A percentile compares a stretch with the other conserved stretches of the same genome.
Conservation (phyloP, 2,329 filamentous ascomycete species). For the Colletotrichum orbiculare region DNA sequence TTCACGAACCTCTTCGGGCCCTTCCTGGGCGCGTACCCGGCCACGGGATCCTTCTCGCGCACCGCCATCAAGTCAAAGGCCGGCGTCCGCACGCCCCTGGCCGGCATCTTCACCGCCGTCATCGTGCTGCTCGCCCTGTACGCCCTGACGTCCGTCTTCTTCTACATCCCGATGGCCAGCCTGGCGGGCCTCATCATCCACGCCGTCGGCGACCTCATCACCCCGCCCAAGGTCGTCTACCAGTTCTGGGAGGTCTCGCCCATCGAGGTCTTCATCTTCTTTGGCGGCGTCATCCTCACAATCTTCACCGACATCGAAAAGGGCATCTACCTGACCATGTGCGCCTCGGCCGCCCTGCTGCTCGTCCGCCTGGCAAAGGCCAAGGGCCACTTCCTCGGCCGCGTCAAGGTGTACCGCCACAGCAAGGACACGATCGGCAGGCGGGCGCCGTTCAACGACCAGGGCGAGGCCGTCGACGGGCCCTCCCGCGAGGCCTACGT, state of each 20-base stretch:
- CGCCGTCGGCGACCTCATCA: conserved; percentile 81
- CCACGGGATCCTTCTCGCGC: conserved; percentile 64
- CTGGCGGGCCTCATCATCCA: conserved; percentile 85
- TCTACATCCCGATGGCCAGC: conserved; percentile 79
- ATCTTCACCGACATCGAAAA: conserved; percentile 62
- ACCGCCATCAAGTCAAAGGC: conserved; percentile 89
- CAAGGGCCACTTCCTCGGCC: conserved; percentile 59
- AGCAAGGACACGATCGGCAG: conserved; percentile 36
- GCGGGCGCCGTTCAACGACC: conserved; percentile 36
- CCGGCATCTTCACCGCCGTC: conserved; percentile 80
- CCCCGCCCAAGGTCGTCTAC: conserved; percentile 78
- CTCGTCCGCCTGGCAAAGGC: conserved; percentile 59
- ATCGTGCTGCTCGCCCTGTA: conserved; percentile 84
- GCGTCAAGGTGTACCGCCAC: conserved; percentile 42
- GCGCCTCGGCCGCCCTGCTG: conserved; percentile 54
- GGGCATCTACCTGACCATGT: conserved; percentile 61
- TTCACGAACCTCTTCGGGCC: conserved; percentile 80
- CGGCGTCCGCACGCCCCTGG: conserved; percentile 82
- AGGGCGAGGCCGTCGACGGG: conserved; percentile 31
- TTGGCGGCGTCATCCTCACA: conserved; percentile 73
- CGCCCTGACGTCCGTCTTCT: conserved; percentile 81
- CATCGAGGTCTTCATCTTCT: conserved; percentile 79
- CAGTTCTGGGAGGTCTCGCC: conserved; percentile 83
- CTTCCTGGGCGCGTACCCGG: conserved; percentile 70
- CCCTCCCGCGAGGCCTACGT: conserved; percentile 51